phyloP scores from a whole-genome alignment of 345 rosid species.

The thale cress (Arabidopsis thaliana) region TAIR10.1 NC_003075.7:13190001-13190500 shows the following conservation, averaged over 20 bases:
- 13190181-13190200: slow-evolving; percentile 63
- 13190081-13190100: slow-evolving; percentile 65
- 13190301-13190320: slow-evolving; percentile 43
- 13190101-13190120: slow-evolving; percentile 82
- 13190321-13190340: slow-evolving; percentile 47
- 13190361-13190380: slow-evolving; percentile 35
- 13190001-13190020: neutral
- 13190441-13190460: neutral
- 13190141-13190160: slow-evolving; percentile 69
- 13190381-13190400: slow-evolving; percentile 12
- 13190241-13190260: slow-evolving; percentile 47
- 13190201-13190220: slow-evolving; percentile 62
- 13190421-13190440: neutral
- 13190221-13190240: slow-evolving; percentile 79
- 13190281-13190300: slow-evolving; percentile 48
- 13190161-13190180: slow-evolving; percentile 60
- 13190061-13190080: slow-evolving; percentile 46
- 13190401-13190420: slow-evolving; percentile 34
- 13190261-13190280: slow-evolving; percentile 42
- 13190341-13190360: slow-evolving; percentile 1
- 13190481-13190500: neutral
- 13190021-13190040: slow-evolving; percentile 2
- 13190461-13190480: neutral
- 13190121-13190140: slow-evolving; percentile 64
- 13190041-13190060: slow-evolving; percentile 1